phyloP scores from a whole-genome alignment of 148 eudicot species.

The Suaeda aralocaspica region DNA sequence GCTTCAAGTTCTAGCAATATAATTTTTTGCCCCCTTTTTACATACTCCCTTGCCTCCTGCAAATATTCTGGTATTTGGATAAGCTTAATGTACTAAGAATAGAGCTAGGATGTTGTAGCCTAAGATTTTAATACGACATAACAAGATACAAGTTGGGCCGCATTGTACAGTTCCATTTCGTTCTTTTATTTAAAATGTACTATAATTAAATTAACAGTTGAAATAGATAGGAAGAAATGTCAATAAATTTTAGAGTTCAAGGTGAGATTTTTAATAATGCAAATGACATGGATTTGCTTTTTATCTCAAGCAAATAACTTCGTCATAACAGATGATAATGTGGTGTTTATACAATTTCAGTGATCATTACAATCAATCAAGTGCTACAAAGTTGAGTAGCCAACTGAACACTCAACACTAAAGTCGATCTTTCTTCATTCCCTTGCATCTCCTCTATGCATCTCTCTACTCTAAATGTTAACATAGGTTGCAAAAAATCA shows the following conservation, averaged over 20 bases:
- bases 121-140: conserved; percentile 10
- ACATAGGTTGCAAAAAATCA: too few species aligned
- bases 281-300: too few species aligned
- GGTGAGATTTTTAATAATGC: not conserved
- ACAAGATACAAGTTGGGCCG: not conserved
- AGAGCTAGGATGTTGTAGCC: conserved; percentile 26
- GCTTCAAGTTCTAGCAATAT: conserved; percentile 4
- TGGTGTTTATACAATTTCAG: too few species aligned
- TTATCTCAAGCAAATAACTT: too few species aligned
- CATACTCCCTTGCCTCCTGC: conserved; percentile 10
- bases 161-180: conserved; percentile 24
- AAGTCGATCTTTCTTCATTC: too few species aligned
- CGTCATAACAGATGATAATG: too few species aligned
- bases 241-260: not conserved
- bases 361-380: too few species aligned
- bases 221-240: conserved; percentile 4
- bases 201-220: conserved; percentile 5
- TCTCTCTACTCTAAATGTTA: too few species aligned
- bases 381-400: too few species aligned
- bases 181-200: conserved; percentile 17
- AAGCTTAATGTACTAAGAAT: conserved; percentile 20
- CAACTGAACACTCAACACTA: too few species aligned
- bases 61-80: conserved; percentile 14
- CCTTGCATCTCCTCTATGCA: too few species aligned
- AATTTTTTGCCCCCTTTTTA: not conserved